These are phyloP conservation scores for Groenewaldozyma salmanticensis DNA, from an alignment of 805 yeast species.

Conservation along the genomic window DNA sequence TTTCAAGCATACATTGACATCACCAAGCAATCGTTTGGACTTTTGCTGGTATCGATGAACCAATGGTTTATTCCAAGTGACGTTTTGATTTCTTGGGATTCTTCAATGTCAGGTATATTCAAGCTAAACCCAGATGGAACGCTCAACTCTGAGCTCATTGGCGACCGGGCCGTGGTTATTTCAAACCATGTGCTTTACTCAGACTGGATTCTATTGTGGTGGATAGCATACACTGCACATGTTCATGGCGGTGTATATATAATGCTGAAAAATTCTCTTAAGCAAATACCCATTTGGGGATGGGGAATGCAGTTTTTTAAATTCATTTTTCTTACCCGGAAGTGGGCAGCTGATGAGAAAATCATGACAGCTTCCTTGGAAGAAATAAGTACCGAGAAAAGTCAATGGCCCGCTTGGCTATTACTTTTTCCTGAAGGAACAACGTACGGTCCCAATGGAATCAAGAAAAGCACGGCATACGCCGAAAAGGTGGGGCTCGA, in stretches of 20 bases:
- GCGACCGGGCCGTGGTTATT: conserved; percentile 52
- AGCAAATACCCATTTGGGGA: conserved; percentile 65
- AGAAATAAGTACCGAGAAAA: conserved; percentile 39
- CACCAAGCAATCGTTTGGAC: conserved; percentile 26
- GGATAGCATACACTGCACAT: conserved; percentile 60
- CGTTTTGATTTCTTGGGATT: conserved; percentile 22
- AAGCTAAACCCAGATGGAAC: conserved; percentile 10
- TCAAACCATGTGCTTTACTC: conserved; percentile 93
- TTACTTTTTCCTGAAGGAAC: conserved; percentile 94
- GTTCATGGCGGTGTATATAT: conserved; percentile 59
- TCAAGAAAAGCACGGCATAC: conserved; percentile 45
- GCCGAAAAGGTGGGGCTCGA: conserved; percentile 39
- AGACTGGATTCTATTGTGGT: conserved; percentile 93
- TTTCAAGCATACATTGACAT: conserved; percentile 24
- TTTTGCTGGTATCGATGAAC: conserved; percentile 20
- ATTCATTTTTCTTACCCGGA: conserved; percentile 73
- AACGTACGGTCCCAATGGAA: conserved; percentile 60
- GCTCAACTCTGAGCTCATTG: conserved; percentile 14
- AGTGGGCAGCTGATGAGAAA: conserved; percentile 71
- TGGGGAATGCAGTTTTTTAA: conserved; percentile 73
- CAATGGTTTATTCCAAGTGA: conserved; percentile 24
- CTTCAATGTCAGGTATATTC: conserved; percentile 19
- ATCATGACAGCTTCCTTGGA: conserved; percentile 44
- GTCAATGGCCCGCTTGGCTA: conserved; percentile 52
- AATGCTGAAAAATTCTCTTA: conserved; percentile 66